Evolutionary conservation across 148 eudicot genomes (phyloP).

Genomic region (Chenopodium formosanum): DNA sequence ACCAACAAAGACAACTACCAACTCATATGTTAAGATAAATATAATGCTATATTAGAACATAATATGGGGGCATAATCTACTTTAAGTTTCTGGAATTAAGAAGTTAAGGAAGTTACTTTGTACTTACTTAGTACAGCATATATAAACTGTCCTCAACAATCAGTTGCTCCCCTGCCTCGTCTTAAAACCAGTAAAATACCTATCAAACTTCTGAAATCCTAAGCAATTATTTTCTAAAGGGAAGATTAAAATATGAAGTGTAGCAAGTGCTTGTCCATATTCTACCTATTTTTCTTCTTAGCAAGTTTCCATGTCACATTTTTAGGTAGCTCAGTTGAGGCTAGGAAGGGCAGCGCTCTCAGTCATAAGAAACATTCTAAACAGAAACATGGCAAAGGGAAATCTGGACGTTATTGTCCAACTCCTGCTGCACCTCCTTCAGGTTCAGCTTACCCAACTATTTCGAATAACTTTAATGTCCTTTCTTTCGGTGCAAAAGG

Average conservation of each 20-base stretch:
- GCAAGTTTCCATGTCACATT: conserved; percentile 25
- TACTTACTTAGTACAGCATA: neutral
- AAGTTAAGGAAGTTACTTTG: conserved; percentile 8
- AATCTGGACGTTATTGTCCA: conserved; percentile 8
- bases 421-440: conserved; percentile 30
- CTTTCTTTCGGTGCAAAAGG: conserved; percentile 71
- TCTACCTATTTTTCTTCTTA: conserved; percentile 23
- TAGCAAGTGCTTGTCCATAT: conserved; percentile 20
- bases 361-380: conserved; percentile 27
- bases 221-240: neutral
- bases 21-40: neutral
- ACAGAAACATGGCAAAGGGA: conserved; percentile 23
- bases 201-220: neutral
- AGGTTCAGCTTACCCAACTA: conserved; percentile 9
- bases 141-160: conserved; percentile 39
- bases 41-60: neutral
- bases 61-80: neutral
- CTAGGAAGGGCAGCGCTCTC: conserved; percentile 36
- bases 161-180: neutral
- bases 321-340: conserved; percentile 36
- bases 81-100: conserved; percentile 5
- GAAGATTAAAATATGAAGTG: conserved; percentile 29
- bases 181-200: neutral
- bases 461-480: conserved; percentile 38
- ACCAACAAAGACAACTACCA: neutral